Evolutionary conservation across 169 alveolate genomes (phyloP), one percentile per base, ranked within the genome.

Genomic region (Ichthyophthirius multifiliis): DNA sequence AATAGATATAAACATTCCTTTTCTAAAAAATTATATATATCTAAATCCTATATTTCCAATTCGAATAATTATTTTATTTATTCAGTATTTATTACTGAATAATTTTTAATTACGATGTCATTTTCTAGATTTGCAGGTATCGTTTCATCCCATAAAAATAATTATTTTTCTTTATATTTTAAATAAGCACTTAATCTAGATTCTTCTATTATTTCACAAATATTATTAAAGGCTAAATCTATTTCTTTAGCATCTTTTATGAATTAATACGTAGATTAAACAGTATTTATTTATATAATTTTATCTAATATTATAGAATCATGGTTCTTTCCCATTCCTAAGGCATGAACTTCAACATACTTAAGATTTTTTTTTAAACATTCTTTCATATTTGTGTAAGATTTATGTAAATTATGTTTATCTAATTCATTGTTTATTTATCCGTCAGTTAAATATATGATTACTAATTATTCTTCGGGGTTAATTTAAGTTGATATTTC

Each of bases 371-470:
- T 37, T 0, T n/a, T n/a, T n/a, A 37, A 16, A 23, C 20, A 43
- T 3, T 67, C 2, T 39, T 67, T 13, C 16, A 67, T 15, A 16
- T 35, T 10, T 7, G 31, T 10, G 31, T 27, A 55, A 9, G 43
- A 55, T 0, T 55, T 39, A 2, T 55, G 23, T 18, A 55, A 15
- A 41, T 35, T 13, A n/a, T 1, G 15, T n/a, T 32, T 37, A 23
- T 39, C 35, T 37, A 6, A 10, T 1, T 30, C 32, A n/a, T 30
- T 20, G 35, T 67, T 18, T 1, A 35, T 62, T n/a, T 39, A 67
- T 34, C 77, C 77, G 16, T 67, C 77, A n/a, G 77, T 67, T 9
- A 67, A 20, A 67, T 37, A 67, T 1, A 67, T 37, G 6, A 67
- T 37, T 13, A 23, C 55, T 7, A 67, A 37, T 23, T 67, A 30